Evolutionary conservation across 331 rosid species (phyloP), one percentile per base, ranked within the genome.

Genomic region (Cucumis variabilis): DNA sequence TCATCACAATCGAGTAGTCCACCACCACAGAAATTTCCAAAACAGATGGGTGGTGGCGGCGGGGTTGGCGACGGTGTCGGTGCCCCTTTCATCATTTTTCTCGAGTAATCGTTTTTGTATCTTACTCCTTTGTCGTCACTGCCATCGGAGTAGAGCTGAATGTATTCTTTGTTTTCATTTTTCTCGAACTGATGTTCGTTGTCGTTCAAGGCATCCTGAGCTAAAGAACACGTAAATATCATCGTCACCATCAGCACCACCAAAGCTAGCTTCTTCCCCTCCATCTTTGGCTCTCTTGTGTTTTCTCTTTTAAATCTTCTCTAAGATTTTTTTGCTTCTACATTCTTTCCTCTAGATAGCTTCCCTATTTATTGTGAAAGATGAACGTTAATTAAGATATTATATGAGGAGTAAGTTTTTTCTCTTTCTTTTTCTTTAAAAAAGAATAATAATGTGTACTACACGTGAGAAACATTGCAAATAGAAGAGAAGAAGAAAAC

Each of bases 11-110:
- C 2, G 30, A 67, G 72, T 67, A 67, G 72, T 24, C 72, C 72
- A 67, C 72, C 72, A 11, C 72, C 72, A 67, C 72, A 67, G 72
- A 67, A 67, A 24, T 67, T 23, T 67, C 72, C 72, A 67, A 24
- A 67, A 67, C 72, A 67, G 1, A 14, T 11, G 2, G 72, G 33
- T 7, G 17, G 72, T 12, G 72, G 72, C 33, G 70, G 33, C 10
- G 48, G 48, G 7, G 48, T 44, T 5, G 48, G 48, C 8, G 48
- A 0, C 48, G 17, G 72, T 13, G 72, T 28, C 17, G 70, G 17
- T 67, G 30, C 72, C 13, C 0, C 17, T 67, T 67, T 24, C 33
- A 24, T 24, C 17, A n/a, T 67, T 6, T 67, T 67, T 24, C 28
- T 67, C 9, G 17, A 2, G 8, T 66, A 3, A 66, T n/a, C 30